Percentiles rank a stretch among this genome's conserved stretches.
Conservation (phyloP, 441 rosid species). For the Gossypium schwendimanii region DNA sequence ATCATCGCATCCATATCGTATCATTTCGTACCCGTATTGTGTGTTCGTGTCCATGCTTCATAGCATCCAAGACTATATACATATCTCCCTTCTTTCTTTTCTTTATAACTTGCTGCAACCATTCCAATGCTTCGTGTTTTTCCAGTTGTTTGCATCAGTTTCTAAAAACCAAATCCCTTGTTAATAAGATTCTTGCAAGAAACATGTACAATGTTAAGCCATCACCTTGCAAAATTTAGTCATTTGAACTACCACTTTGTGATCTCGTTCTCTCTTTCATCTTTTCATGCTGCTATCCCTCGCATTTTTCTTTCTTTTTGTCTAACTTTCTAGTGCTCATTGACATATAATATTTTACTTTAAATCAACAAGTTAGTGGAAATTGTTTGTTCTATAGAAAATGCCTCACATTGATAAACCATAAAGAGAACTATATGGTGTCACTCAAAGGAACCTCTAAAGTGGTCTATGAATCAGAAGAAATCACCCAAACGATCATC, state of each 20-base stretch:
- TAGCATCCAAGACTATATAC: too few species aligned
- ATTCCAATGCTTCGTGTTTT: conserved; percentile 11
- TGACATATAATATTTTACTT: not conserved
- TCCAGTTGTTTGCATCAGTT: not conserved
- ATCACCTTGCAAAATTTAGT: not conserved
- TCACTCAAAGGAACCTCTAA: conserved; percentile 10
- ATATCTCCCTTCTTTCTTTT: not conserved
- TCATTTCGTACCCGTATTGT: too few species aligned
- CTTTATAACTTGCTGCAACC: conserved; percentile 2
- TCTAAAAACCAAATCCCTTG: conserved; percentile 3
- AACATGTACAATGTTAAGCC: conserved; percentile 10
- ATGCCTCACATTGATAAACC: conserved; percentile 20
- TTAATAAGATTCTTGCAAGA: conserved; percentile 10
- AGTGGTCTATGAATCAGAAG: conserved; percentile 12
- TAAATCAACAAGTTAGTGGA: too few species aligned
- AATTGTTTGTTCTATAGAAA: conserved; percentile 8
- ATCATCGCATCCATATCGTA: too few species aligned
- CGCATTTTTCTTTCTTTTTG: not conserved
- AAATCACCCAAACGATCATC: conserved; percentile 16
- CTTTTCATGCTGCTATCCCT: not conserved
- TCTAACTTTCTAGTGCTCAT: conserved; percentile 1
- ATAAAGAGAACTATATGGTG: conserved; percentile 12
- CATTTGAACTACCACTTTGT: conserved; percentile 7
- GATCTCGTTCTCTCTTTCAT: conserved; percentile 8
- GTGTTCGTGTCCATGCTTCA: too few species aligned